Conservation (phyloP, 2,329 filamentous ascomycete species). For the Coleophoma eucalyptorum region DNA sequence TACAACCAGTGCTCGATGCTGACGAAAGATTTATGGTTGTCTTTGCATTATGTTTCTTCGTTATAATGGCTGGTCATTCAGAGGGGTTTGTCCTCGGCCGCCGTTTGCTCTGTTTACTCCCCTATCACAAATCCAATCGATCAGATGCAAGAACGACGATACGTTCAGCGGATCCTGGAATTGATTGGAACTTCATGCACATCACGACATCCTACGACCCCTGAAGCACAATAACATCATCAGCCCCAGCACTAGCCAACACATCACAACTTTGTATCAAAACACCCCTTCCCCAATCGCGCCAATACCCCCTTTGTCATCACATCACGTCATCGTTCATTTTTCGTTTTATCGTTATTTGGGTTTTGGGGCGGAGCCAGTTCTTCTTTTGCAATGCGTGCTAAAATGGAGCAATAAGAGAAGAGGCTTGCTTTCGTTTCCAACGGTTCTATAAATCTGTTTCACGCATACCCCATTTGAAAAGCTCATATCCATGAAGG, state of each 20-base stretch:
- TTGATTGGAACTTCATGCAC: neutral
- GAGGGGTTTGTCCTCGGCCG: slow-evolving; percentile 31
- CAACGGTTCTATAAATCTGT: neutral
- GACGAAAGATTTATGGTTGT: slow-evolving; percentile 4
- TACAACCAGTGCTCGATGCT: slow-evolving; percentile 11
- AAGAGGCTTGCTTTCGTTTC: neutral
- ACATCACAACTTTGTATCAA: slow-evolving; percentile 5
- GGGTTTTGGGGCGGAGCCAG: too few relatives aligned
- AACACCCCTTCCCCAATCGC: neutral
- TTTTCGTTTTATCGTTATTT: neutral
- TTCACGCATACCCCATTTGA: neutral
- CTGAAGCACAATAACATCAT: slow-evolving; percentile 2
- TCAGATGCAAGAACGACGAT: neutral
- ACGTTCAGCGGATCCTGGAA: neutral
- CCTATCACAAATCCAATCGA: slow-evolving; percentile 14
- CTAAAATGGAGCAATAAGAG: neutral
- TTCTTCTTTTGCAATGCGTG: neutral
- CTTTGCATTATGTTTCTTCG: slow-evolving; percentile 9
- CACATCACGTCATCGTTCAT: neutral
- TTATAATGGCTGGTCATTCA: slow-evolving; percentile 19
- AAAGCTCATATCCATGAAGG: neutral
- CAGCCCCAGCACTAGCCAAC: neutral
- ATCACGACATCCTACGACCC: neutral
- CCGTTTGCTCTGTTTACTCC: slow-evolving; percentile 17
- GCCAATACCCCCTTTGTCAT: slow-evolving; percentile 3